Percentiles rank a stretch among this genome's conserved stretches.
Evolutionary conservation across 2,329 filamentous ascomycete species (phyloP).

Genomic region (Dryadomyces quercivorus): DNA sequence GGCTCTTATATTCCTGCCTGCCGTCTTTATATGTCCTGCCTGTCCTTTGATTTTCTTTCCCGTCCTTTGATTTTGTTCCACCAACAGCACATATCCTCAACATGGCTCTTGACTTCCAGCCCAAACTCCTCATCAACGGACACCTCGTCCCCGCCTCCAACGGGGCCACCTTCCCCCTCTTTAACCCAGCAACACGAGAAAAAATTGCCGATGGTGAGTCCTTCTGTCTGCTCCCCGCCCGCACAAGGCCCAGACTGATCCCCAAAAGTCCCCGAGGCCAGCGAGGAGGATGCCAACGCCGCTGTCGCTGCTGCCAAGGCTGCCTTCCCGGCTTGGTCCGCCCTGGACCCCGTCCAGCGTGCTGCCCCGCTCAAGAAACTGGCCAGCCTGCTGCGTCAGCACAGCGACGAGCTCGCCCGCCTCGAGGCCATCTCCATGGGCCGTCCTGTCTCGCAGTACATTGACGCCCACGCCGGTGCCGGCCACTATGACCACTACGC

Average conservation of each 20-base stretch:
- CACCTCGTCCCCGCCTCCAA: slow-evolving; percentile 32
- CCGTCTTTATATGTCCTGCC: too few species aligned
- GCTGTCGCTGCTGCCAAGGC: slow-evolving; percentile 30
- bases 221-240: not conserved
- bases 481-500: slow-evolving; percentile 27
- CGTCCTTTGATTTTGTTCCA: not conserved
- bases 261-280: slow-evolving; percentile 28
- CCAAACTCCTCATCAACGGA: not conserved
- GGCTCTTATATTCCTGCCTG: too few species aligned
- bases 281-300: slow-evolving; percentile 25
- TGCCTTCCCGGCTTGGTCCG: slow-evolving; percentile 33
- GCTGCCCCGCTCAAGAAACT: slow-evolving; percentile 29
- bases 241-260: slow-evolving; percentile 5
- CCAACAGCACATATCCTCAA: not conserved
- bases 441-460: slow-evolving; percentile 25
- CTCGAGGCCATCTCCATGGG: slow-evolving; percentile 34
- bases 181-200: slow-evolving; percentile 28
- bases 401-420: slow-evolving; percentile 28
- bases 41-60: too few species aligned
- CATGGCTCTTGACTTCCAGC: not conserved
- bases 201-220: slow-evolving; percentile 21
- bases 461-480: slow-evolving; percentile 24
- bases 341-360: slow-evolving; percentile 24
- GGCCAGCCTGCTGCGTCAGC: slow-evolving; percentile 27
- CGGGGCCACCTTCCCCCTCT: slow-evolving; percentile 29